Base-by-base conservation (phyloP, 2,329 filamentous ascomycete genomes). In the Aspergillus sp. region DNA sequence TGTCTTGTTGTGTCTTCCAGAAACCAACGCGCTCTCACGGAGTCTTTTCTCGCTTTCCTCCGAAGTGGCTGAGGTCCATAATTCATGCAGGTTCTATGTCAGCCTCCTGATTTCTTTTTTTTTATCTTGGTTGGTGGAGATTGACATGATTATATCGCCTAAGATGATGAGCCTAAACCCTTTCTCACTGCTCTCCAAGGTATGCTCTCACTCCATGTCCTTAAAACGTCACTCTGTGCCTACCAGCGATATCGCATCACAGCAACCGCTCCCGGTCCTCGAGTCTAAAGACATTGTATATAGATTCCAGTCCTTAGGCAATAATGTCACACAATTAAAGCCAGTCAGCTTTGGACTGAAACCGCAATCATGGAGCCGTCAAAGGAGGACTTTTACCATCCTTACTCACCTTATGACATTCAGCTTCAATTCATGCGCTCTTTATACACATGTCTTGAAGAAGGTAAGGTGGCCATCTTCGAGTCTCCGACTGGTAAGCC, bases 381-480 rank as follows among this genome's bases (percentile, higher is more conserved):
- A 50, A 64, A 69, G 47, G 71, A 78, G 56, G 82, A 93, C 69
- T 97, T 96, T 73, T 87, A 96, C 71, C 93, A 97, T 73, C 93
- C 93, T 0, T 97, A 89, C 74, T 86, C 87, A 31, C 93, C 93
- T 0, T 97, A 97, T 76, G 85, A 91, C 56, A 95, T 97, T 48
- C 93, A 97, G 72, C 83, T 89, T 49, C 82, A 94, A 68, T 96
- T 97, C 72, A 97, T 97, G 93, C 87, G 84, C 67, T 85, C 90
- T 0, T 84, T 95, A 5, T 97, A 96, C 73, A 79, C 87, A 54
- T 91, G 92, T 63, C 85, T 97, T 28, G 88, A 96, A 68, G 76
- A 90, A 47, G 89, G 91, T 8, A 91, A 93, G 71, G 83, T 97
- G 51, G 93, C 91, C 31, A 93, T 97, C 48, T 89, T 97, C 50